Evolutionary conservation across 495 filamentous ascomycete genomes (phyloP), one percentile per base, ranked within the genome.

Genomic region (Terfezia boudieri): DNA sequence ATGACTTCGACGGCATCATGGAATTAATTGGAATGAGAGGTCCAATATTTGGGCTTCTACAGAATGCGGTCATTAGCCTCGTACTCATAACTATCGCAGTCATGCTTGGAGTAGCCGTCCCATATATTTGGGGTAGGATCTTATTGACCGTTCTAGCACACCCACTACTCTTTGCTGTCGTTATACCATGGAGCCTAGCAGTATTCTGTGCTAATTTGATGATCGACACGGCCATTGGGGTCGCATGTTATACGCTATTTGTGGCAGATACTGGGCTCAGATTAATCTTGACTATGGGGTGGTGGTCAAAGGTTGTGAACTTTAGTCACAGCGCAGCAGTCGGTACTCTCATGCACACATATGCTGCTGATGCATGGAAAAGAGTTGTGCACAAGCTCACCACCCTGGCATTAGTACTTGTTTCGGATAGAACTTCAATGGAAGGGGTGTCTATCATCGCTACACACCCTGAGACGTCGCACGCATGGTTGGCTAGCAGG

Each of bases 11-110:
- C 65, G 90, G 90, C 7, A 84, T 99, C 51, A 75, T 96, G 71
- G 90, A 99, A 64, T 75, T 99, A 10, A 80, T 99, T 37, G 90
- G 90, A 51, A 90, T 99, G 83, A 84, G 93, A 60, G 90, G 90
- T 0, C 92, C 92, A 1, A 70, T 96, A 4, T 80, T 82, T 37
- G 86, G 85, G 20, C 73, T 99, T 8, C 76, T 95, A 58, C 90
- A 96, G 63, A 96, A 96, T 58, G 87, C 80, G 37, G 81, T 94
- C 41, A 96, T 99, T 66, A 88, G 87, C 61, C 83, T 84, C 32
- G 78, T 94, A 55, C 74, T 99, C 20, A 83, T 99, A 12, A 83
- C 84, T 8, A 75, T 83, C 38, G 93, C 89, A 9, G 79, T 96
- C 22, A 81, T 81, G 22, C 63, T 81, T 55, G 86, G 85, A 9